Percentiles rank a stretch among this genome's conserved stretches.
phyloP scores from a whole-genome alignment of 2,329 filamentous ascomycete species.

The Ceratocystis eucalypticola region DNA sequence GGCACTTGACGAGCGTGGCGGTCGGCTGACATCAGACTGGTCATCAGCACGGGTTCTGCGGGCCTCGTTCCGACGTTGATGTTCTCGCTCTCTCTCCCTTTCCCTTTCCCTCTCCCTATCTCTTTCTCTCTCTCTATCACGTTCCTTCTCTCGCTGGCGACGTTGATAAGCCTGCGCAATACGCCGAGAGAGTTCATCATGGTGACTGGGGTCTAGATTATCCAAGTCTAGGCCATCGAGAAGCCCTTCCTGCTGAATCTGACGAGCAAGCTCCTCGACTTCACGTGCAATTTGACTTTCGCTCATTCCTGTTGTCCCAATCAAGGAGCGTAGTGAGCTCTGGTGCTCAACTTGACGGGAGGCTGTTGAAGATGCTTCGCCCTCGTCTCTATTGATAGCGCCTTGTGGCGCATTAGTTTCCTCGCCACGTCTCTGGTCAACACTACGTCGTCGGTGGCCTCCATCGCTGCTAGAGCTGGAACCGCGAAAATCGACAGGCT shows the following conservation, averaged over 20 bases:
- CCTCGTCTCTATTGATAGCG: neutral
- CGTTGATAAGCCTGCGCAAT: constrained; percentile 81
- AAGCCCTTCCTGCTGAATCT: constrained; percentile 77
- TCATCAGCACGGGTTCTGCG: constrained; percentile 1
- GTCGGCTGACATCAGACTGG: constrained; percentile 14
- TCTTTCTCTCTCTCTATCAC: constrained; percentile 22
- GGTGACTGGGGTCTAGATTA: constrained; percentile 68
- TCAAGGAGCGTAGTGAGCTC: constrained; percentile 69
- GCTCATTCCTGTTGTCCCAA: constrained; percentile 66
- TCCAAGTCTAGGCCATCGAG: constrained; percentile 80
- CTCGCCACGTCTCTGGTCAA: constrained; percentile 1
- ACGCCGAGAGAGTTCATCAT: constrained; percentile 79
- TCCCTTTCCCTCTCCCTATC: neutral
- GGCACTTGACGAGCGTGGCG: constrained; percentile 24
- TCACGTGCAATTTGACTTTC: constrained; percentile 71
- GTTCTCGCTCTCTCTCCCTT: constrained; percentile 14
- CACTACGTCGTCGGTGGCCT: constrained; percentile 10
- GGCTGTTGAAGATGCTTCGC: constrained; percentile 16
- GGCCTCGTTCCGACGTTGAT: constrained; percentile 5
- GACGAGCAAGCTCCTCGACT: constrained; percentile 77
- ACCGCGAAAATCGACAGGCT: constrained; percentile 26
- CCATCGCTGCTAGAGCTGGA: neutral
- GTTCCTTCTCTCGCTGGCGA: constrained; percentile 46
- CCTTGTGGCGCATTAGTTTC: neutral
- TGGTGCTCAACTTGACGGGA: constrained; percentile 67